phyloP scores from a whole-genome alignment of 2,329 filamentous ascomycete genomes.

The Ascochyta viciae-villosae region DNA sequence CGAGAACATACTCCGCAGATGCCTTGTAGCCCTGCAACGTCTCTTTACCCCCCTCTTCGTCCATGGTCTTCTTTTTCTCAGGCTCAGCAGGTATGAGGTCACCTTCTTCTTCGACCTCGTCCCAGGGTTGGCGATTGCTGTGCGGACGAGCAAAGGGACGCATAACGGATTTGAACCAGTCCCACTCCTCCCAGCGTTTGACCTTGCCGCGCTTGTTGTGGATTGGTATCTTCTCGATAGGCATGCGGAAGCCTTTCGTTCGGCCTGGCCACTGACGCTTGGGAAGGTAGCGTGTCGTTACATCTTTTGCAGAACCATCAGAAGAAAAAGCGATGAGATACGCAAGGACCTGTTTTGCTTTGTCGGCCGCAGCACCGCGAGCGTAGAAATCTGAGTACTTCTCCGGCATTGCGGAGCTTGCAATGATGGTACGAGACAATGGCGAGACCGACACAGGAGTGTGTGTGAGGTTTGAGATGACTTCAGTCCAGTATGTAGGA shows the following conservation, averaged over 20 bases:
- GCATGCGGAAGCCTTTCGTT: slow-evolving; percentile 84
- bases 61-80: slow-evolving; percentile 68
- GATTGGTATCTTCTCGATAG: slow-evolving; percentile 79
- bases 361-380: slow-evolving; percentile 81
- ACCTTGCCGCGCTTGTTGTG: slow-evolving; percentile 80
- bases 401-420: slow-evolving; percentile 72
- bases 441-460: slow-evolving; percentile 82
- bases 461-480: slow-evolving; percentile 80
- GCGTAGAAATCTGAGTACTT: slow-evolving; percentile 79
- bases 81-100: slow-evolving; percentile 77
- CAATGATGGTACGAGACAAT: slow-evolving; percentile 54
- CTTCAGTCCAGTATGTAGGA: slow-evolving; percentile 93
- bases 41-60: slow-evolving; percentile 72
- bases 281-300: slow-evolving; percentile 89
- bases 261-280: slow-evolving; percentile 83
- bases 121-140: slow-evolving; percentile 68
- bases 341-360: slow-evolving; percentile 85
- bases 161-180: slow-evolving; percentile 89
- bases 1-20: slow-evolving; percentile 83
- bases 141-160: slow-evolving; percentile 69
- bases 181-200: slow-evolving; percentile 75
- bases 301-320: slow-evolving; percentile 91
- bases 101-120: slow-evolving; percentile 79
- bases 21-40: slow-evolving; percentile 89
- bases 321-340: slow-evolving; percentile 84